Conservation (phyloP, 1,284 basidiomycete species). For the Hypsizygus ulmarius region DNA sequence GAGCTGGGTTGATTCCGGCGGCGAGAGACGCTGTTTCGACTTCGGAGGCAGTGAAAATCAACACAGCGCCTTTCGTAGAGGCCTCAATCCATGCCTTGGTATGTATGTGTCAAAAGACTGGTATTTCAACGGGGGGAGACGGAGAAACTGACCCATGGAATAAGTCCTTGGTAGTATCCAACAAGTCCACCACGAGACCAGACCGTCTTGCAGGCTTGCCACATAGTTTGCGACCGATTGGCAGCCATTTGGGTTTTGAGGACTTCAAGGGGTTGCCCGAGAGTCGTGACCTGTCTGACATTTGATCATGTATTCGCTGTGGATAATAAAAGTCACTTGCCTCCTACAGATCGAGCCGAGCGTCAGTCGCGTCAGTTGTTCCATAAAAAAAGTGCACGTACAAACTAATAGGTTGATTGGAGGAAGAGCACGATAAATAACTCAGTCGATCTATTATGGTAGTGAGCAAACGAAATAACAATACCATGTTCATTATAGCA, state of each 20-base stretch:
- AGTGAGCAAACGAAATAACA: conserved; percentile 9
- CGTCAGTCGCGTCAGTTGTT: conserved; percentile 18
- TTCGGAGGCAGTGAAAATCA: conserved; percentile 95
- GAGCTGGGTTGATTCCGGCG: conserved; percentile 77
- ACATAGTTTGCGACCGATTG: conserved; percentile 88
- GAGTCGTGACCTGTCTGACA: conserved; percentile 78
- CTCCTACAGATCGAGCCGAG: conserved; percentile 34
- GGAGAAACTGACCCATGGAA: conserved; percentile 81
- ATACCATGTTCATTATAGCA: conserved; percentile 95
- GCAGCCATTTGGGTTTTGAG: conserved; percentile 99
- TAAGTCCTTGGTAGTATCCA: conserved; percentile 98
- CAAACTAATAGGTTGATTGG: conserved; percentile 47
- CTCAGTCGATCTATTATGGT: conserved; percentile 14
- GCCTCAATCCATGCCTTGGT: conserved; percentile 97
- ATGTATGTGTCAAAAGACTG: conserved; percentile 15
- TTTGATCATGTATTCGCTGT: conserved; percentile 7
- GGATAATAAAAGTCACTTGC: conserved; percentile 29
- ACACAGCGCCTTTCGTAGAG: conserved; percentile 95
- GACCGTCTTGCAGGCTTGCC: conserved; percentile 81
- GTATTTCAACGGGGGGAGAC: too few species aligned
- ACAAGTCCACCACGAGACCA: conserved; percentile 88
- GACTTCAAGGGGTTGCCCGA: conserved; percentile 98
- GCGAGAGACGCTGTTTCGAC: conserved; percentile 73
- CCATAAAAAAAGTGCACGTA: conserved; percentile 36
- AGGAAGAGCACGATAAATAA: conserved; percentile 14